phyloP scores from a whole-genome alignment of 2,329 filamentous ascomycete genomes.

The Sporothrix brunneoviolacea region DNA sequence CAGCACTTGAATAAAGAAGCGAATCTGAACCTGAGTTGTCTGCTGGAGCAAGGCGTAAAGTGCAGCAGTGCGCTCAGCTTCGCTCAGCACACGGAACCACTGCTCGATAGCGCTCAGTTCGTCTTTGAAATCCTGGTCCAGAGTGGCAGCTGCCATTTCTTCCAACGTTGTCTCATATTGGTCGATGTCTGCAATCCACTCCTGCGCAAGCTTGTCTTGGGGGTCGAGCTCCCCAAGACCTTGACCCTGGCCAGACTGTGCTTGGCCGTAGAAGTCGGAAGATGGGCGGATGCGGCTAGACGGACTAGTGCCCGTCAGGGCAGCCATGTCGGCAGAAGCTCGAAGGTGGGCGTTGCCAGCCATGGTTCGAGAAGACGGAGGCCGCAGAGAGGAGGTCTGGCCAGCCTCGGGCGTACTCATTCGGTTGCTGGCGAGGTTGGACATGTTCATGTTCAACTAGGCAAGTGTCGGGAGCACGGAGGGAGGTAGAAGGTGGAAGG shows the following conservation, averaged over 20 bases:
- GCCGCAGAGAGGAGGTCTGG: slow-evolving; percentile 73
- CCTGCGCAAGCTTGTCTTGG: slow-evolving; percentile 88
- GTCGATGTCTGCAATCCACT: slow-evolving; percentile 98
- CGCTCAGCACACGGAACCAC: slow-evolving; percentile 96
- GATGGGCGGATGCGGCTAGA: slow-evolving; percentile 83
- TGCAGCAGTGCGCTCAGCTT: slow-evolving; percentile 91
- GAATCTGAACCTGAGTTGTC: slow-evolving; percentile 96
- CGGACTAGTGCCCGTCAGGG: slow-evolving; percentile 58
- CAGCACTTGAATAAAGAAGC: slow-evolving; percentile 97
- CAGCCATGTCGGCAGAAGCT: slow-evolving; percentile 92
- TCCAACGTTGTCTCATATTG: slow-evolving; percentile 98
- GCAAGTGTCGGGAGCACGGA: neutral
- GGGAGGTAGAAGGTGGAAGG: neutral
- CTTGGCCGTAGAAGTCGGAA: slow-evolving; percentile 86
- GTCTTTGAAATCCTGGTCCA: slow-evolving; percentile 99
- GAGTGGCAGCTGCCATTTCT: slow-evolving; percentile 97
- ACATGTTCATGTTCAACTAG: slow-evolving; percentile 42
- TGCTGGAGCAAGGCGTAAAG: slow-evolving; percentile 94
- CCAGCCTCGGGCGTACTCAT: slow-evolving; percentile 95
- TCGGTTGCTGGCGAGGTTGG: slow-evolving; percentile 71
- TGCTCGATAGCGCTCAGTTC: slow-evolving; percentile 98
- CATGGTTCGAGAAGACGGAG: slow-evolving; percentile 70
- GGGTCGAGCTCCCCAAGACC: slow-evolving; percentile 67
- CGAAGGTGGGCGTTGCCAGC: slow-evolving; percentile 75
- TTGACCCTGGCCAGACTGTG: slow-evolving; percentile 61